Conservation (phyloP, 2,329 filamentous ascomycete species). For the Aspergillus phoenicis region DNA sequence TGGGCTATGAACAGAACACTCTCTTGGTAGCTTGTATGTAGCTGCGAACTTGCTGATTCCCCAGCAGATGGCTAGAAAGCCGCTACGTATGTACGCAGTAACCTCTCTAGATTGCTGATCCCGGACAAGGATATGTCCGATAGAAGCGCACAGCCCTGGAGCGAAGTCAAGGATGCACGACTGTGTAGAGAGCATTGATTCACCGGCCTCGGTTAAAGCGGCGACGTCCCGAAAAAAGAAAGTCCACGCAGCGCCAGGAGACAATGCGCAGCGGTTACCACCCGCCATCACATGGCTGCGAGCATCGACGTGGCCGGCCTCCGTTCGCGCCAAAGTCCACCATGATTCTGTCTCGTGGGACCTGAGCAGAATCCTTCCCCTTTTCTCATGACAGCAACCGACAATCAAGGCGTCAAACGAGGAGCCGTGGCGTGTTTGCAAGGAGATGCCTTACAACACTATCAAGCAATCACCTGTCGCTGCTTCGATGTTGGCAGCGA, state of each 20-base stretch:
- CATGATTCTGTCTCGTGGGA: conserved; percentile 17
- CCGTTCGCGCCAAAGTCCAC: conserved; percentile 15
- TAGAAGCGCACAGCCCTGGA: not conserved
- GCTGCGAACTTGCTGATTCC: not conserved
- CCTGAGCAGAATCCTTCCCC: conserved; percentile 6
- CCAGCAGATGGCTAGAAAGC: too few species aligned
- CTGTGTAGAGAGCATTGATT: not conserved
- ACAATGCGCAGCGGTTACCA: conserved; percentile 1
- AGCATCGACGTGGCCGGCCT: conserved; percentile 24
- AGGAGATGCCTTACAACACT: not conserved
- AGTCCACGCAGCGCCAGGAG: conserved; percentile 1
- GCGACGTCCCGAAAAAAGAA: not conserved
- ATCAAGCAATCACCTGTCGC: not conserved
- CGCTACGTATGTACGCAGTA: not conserved
- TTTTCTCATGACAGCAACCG: conserved; percentile 19
- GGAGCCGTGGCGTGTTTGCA: conserved; percentile 2
- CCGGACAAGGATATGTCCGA: not conserved
- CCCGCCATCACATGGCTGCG: conserved; percentile 20
- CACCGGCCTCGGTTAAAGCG: not conserved
- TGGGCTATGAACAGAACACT: not conserved
- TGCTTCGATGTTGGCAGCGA: not conserved
- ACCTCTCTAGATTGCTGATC: not conserved
- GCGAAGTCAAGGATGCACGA: not conserved
- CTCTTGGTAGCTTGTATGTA: not conserved
- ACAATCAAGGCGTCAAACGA: conserved; percentile 13